A percentile compares a stretch with the other conserved stretches of the same genome.
phyloP scores from a whole-genome alignment of 768 basidiomycete genomes.

The Rhodotorula graminis region DNA sequence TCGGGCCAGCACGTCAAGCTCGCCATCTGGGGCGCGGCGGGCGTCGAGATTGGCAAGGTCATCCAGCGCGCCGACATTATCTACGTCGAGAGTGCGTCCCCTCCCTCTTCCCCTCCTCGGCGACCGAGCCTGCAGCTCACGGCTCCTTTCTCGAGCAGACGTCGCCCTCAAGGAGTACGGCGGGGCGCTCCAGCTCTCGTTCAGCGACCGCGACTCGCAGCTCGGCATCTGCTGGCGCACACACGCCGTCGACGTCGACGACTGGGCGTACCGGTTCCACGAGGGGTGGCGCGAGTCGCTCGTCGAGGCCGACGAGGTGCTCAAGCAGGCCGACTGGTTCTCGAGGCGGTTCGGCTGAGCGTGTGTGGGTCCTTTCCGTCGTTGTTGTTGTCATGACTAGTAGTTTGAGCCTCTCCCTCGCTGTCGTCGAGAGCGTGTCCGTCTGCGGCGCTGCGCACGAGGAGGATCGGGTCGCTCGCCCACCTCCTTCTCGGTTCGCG shows the following conservation, averaged over 20 bases:
- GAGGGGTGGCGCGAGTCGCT: neutral
- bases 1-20: constrained; percentile 2
- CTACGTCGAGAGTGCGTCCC: constrained; percentile 15
- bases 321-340: neutral
- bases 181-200: neutral
- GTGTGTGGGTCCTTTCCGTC: neutral
- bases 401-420: neutral
- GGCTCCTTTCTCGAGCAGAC: neutral
- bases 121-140: neutral
- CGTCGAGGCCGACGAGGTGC: constrained; percentile 3
- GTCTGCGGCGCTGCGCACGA: too few species aligned
- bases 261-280: constrained; percentile 8
- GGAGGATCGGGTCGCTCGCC: too few species aligned
- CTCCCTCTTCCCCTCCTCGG: neutral
- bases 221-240: constrained; percentile 24
- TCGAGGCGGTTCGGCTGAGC: neutral
- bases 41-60: neutral
- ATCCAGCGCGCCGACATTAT: constrained; percentile 25
- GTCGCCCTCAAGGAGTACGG: neutral
- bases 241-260: neutral
- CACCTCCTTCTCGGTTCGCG: too few species aligned
- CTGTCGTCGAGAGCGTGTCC: too few species aligned
- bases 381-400: neutral
- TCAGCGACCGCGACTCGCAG: neutral
- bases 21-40: constrained; percentile 7